These are phyloP conservation scores for Perilla frutescens DNA, from an alignment of 257 asterid genomes.

Conservation along the genomic window DNA sequence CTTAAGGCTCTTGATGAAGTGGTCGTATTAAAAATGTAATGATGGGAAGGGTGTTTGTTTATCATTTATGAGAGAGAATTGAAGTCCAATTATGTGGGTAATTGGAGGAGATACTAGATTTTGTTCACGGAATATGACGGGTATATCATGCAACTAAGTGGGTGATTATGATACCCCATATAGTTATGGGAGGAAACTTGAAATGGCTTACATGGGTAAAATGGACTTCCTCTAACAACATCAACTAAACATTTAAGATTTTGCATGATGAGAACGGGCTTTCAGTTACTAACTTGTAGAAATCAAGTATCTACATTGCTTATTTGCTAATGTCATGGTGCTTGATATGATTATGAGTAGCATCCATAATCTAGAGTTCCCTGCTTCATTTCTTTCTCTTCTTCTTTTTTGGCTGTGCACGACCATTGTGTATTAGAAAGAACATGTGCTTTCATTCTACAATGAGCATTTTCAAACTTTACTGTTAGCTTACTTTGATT, in stretches of 20 bases:
- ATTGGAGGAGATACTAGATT: neutral
- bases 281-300: neutral
- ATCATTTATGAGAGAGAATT: neutral
- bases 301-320: neutral
- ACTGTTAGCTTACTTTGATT: neutral
- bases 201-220: neutral
- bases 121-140: neutral
- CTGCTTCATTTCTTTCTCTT: neutral
- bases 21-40: neutral
- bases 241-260: neutral
- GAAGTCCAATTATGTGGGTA: neutral
- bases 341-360: neutral
- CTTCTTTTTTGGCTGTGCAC: constrained; percentile 2
- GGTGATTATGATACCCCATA: neutral
- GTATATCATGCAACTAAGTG: neutral
- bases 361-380: neutral
- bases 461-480: neutral
- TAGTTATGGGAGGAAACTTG: neutral
- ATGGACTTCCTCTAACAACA: neutral
- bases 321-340: neutral
- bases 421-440: neutral
- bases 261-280: neutral
- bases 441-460: neutral
- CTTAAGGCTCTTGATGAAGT: neutral
- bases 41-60: neutral